Percentiles rank a stretch among this genome's conserved stretches.
phyloP scores from a whole-genome alignment of 371 early-diverging fungal genomes.

The Actinomucor elegans region DNA sequence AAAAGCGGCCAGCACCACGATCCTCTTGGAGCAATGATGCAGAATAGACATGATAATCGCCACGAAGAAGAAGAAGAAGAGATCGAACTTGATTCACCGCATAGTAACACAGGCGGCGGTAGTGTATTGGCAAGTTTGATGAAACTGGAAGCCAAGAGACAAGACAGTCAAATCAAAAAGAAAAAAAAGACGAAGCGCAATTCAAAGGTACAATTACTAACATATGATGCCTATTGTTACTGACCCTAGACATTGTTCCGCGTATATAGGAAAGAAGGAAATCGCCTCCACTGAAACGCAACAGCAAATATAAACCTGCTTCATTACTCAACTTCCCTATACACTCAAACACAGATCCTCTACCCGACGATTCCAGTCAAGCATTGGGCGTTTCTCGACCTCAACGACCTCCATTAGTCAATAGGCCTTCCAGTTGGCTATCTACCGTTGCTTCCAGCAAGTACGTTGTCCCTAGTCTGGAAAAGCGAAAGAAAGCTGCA shows the following conservation, averaged over 20 bases:
- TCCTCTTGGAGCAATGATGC: constrained; percentile 4
- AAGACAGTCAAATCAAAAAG: background rate
- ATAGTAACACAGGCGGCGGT: constrained; percentile 10
- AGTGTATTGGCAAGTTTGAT: constrained; percentile 45
- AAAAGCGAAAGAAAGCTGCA: constrained; percentile 30
- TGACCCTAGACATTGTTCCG: background rate
- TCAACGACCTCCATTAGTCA: constrained; percentile 31
- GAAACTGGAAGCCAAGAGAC: constrained; percentile 40
- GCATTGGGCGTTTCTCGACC: background rate
- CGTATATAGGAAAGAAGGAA: too few relatives aligned
- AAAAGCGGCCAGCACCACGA: constrained; percentile 4
- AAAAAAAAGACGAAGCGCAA: too few relatives aligned
- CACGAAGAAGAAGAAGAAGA: constrained; percentile 3
- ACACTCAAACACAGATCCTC: constrained; percentile 6
- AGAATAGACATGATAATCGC: constrained; percentile 1
- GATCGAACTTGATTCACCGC: background rate
- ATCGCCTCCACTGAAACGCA: constrained; percentile 5
- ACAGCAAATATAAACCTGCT: background rate
- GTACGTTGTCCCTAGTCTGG: constrained; percentile 45
- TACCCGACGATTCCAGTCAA: background rate
- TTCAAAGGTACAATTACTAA: too few relatives aligned
- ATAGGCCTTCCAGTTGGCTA: constrained; percentile 44
- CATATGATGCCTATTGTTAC: background rate
- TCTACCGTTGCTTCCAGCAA: constrained; percentile 31
- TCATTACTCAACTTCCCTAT: constrained; percentile 12